phyloP scores from a whole-genome alignment of 2,329 filamentous ascomycete species.

The Penicillium thymicola region DNA sequence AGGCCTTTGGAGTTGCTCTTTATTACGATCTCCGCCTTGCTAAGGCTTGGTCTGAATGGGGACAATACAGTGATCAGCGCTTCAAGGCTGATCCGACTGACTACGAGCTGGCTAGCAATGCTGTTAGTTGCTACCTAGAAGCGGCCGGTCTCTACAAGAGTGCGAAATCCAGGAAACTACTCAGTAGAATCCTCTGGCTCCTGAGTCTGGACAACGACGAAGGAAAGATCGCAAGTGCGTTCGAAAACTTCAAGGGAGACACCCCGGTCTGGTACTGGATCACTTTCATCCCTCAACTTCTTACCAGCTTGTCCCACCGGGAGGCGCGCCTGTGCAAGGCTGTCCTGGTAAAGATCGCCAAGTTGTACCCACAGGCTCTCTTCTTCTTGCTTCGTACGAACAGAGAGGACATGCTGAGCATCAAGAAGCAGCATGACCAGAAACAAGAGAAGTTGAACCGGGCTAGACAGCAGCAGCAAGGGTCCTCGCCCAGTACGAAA shows the following conservation, averaged over 20 bases:
- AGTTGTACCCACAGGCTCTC: conserved; percentile 89
- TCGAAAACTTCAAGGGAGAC: conserved; percentile 95
- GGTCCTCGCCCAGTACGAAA: conserved; percentile 37
- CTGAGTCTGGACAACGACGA: conserved; percentile 88
- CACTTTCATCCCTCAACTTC: conserved; percentile 93
- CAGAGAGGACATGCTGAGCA: conserved; percentile 85
- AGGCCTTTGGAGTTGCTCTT: conserved; percentile 88
- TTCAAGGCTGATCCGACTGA: conserved; percentile 89
- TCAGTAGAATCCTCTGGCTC: conserved; percentile 91
- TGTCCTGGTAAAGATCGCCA: conserved; percentile 89
- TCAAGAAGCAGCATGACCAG: conserved; percentile 78
- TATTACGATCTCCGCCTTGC: conserved; percentile 94
- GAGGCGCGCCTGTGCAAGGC: conserved; percentile 83
- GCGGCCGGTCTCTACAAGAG: conserved; percentile 96
- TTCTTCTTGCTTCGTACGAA: conserved; percentile 95
- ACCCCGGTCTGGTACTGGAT: conserved; percentile 99
- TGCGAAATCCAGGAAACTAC: conserved; percentile 88
- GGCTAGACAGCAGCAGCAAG: conserved; percentile 58
- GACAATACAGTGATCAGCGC: conserved; percentile 92
- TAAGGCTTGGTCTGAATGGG: conserved; percentile 99
- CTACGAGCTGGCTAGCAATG: conserved; percentile 80
- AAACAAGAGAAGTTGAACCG: conserved; percentile 59
- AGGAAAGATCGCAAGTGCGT: conserved; percentile 77
- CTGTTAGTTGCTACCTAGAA: conserved; percentile 92
- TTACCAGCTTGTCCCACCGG: conserved; percentile 85